These are phyloP conservation scores for Raffaelea ambrosiae DNA, from an alignment of 2,329 filamentous ascomycete species.

Conservation along the genomic window DNA sequence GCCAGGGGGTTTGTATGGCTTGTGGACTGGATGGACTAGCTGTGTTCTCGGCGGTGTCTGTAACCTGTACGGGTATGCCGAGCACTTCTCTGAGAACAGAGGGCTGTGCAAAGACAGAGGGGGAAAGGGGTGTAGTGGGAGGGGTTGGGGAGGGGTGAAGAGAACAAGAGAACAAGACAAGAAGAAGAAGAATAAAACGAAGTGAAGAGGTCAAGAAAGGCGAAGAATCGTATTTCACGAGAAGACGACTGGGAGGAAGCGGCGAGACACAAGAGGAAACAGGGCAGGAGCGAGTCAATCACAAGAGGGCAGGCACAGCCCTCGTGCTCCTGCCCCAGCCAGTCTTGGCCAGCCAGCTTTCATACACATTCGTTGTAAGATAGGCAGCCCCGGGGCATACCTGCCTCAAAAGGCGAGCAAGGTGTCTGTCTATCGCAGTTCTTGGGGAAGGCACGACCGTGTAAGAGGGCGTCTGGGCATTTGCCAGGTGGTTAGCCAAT, in stretches of 20 bases:
- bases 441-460: background rate
- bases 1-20: too few relatives aligned
- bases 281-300: too few relatives aligned
- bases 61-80: background rate
- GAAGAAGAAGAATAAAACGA: background rate
- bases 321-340: slow-evolving; percentile 9
- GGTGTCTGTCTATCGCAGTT: too few relatives aligned
- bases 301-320: background rate
- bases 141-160: background rate
- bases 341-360: background rate
- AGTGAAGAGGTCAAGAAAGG: background rate
- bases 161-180: background rate
- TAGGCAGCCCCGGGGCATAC: too few relatives aligned
- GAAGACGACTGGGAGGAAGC: background rate
- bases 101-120: too few relatives aligned
- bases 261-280: too few relatives aligned
- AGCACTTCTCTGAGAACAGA: too few relatives aligned
- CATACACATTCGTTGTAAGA: too few relatives aligned
- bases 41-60: background rate
- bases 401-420: too few relatives aligned
- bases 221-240: background rate
- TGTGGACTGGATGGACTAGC: too few relatives aligned
- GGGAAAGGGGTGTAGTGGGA: too few relatives aligned
- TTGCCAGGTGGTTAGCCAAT: slow-evolving; percentile 11
- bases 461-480: background rate